Percentiles rank a stretch among this genome's conserved stretches.
phyloP scores from a whole-genome alignment of 306 rosid genomes.

The Alnus rubra region DNA sequence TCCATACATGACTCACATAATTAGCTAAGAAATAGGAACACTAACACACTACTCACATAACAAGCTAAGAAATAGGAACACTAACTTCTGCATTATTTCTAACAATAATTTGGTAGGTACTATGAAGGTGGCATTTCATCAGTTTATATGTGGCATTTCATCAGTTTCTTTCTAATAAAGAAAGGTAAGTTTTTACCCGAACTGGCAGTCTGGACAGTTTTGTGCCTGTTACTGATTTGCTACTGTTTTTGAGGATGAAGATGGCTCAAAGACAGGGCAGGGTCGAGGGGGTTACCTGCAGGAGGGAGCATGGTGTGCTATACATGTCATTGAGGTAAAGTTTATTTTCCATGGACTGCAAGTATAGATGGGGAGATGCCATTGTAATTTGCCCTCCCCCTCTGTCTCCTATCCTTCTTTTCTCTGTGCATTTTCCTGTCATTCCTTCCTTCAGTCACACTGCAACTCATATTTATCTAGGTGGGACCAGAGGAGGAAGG shows the following conservation, averaged over 20 bases:
- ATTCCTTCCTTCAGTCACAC: conserved; percentile 2
- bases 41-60: no score
- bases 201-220: conserved; percentile 17
- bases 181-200: conserved; percentile 60
- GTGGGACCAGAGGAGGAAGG: conserved; percentile 93
- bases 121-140: conserved; percentile 99
- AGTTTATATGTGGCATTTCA: conserved; percentile 98
- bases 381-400: conserved; percentile 3
- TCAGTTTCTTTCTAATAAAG: conserved; percentile 84
- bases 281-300: conserved; percentile 91
- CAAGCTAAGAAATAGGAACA: no score
- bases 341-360: conserved; percentile 12
- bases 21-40: no score
- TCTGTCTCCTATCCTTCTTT: conserved; percentile 9
- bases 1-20: no score
- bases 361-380: background rate
- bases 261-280: conserved; percentile 95
- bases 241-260: conserved; percentile 47
- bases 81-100: no score
- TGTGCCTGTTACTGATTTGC: conserved; percentile 31
- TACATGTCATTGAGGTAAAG: conserved; percentile 93
- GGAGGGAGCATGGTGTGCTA: conserved; percentile 99
- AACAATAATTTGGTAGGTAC: conserved; percentile 57
- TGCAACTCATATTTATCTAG: conserved; percentile 37
- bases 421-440: background rate